Evolutionary conservation across 441 rosid genomes (phyloP).

Genomic region (Pelargonium australe): DNA sequence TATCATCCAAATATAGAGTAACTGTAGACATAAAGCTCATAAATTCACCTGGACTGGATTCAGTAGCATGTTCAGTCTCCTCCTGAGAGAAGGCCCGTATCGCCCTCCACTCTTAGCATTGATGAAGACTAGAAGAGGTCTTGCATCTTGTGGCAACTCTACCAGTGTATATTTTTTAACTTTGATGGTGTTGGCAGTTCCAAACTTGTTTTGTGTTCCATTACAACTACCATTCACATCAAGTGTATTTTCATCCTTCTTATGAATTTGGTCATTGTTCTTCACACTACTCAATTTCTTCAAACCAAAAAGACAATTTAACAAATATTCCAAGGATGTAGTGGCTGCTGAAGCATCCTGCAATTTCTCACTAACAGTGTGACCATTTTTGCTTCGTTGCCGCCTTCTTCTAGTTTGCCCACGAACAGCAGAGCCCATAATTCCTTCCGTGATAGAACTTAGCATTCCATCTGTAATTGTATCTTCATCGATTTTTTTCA

Average conservation of each 20-base stretch:
- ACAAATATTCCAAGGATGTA: constrained; percentile 20
- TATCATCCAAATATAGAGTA: not conserved
- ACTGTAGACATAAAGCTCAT: constrained; percentile 1
- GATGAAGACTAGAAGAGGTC: constrained; percentile 62
- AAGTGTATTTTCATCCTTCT: constrained; percentile 27
- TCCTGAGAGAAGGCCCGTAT: constrained; percentile 51
- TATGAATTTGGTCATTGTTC: constrained; percentile 28
- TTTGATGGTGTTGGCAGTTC: constrained; percentile 21
- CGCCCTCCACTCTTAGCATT: constrained; percentile 70
- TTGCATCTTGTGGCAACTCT: constrained; percentile 46
- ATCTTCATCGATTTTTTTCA: constrained; percentile 35
- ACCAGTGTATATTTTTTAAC: constrained; percentile 38
- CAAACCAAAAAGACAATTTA: constrained; percentile 35
- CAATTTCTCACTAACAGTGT: constrained; percentile 29
- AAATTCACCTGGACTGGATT: constrained; percentile 57
- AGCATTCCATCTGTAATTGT: constrained; percentile 32
- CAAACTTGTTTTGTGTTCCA: constrained; percentile 22
- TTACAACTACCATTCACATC: not conserved
- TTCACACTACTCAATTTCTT: constrained; percentile 40
- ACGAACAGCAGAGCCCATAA: constrained; percentile 28
- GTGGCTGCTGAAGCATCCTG: constrained; percentile 25
- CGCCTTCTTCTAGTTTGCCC: constrained; percentile 46
- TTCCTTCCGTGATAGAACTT: constrained; percentile 32
- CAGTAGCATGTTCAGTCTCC: constrained; percentile 58
- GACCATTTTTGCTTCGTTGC: constrained; percentile 37